These are phyloP conservation scores for Aspergillus sergii DNA, from an alignment of 2,329 filamentous ascomycete species.

Conservation along the genomic window DNA sequence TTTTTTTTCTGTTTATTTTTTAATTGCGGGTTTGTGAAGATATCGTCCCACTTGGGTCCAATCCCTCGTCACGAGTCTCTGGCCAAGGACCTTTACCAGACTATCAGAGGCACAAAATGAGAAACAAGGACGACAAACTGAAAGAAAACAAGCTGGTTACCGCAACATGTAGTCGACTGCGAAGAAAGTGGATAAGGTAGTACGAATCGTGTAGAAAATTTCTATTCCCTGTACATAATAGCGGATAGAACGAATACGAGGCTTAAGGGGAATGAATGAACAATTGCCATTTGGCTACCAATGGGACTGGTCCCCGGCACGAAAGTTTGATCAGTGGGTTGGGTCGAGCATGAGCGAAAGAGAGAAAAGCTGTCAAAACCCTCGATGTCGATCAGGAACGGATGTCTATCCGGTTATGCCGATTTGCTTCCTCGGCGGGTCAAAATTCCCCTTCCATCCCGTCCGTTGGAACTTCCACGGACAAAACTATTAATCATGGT, in stretches of 20 bases:
- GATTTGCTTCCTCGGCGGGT: slow-evolving; percentile 7
- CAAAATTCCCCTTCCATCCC: background rate
- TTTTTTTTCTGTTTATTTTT: too few species aligned
- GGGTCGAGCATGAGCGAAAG: background rate
- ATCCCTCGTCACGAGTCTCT: background rate
- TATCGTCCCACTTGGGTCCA: slow-evolving; percentile 4
- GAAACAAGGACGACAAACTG: background rate
- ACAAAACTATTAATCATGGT: background rate
- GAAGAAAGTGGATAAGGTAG: background rate
- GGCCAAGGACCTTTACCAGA: background rate
- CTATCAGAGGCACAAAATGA: background rate
- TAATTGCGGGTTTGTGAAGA: background rate
- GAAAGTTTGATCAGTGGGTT: slow-evolving; percentile 5
- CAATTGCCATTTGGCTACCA: background rate
- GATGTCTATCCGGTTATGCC: slow-evolving; percentile 10
- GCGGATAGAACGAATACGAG: background rate
- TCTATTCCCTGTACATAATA: background rate
- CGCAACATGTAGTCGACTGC: background rate
- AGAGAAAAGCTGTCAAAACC: slow-evolving; percentile 16
- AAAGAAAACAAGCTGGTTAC: background rate
- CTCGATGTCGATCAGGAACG: slow-evolving; percentile 17
- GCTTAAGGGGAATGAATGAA: background rate
- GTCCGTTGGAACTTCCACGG: background rate
- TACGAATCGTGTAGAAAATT: background rate
- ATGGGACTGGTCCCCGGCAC: background rate